Evolutionary conservation across 2,329 filamentous ascomycete genomes (phyloP).

Genomic region (Colletotrichum scovillei): DNA sequence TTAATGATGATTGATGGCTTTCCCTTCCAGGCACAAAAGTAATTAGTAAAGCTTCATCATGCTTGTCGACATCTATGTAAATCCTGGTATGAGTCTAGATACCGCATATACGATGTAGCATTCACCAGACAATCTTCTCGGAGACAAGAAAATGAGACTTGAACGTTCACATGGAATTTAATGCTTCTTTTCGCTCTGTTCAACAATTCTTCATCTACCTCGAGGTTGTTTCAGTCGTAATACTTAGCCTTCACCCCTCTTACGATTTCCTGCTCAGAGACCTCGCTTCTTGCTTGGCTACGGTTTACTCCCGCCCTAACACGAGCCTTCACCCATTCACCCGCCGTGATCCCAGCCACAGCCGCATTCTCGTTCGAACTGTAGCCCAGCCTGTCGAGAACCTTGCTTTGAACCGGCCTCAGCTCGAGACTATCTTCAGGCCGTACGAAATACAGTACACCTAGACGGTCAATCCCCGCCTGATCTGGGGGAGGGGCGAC

Average conservation of each 20-base stretch:
- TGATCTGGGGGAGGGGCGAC: conserved; percentile 56
- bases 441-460: conserved; percentile 56
- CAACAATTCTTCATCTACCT: no score
- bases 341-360: conserved; percentile 47
- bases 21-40: neutral
- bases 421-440: conserved; percentile 49
- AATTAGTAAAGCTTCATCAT: neutral
- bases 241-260: conserved; percentile 47
- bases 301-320: conserved; percentile 38
- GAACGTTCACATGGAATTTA: no score
- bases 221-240: conserved; percentile 48
- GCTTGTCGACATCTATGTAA: no score
- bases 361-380: conserved; percentile 37
- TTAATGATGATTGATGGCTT: conserved; percentile 48
- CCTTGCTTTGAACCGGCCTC: conserved; percentile 43
- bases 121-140: no score
- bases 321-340: conserved; percentile 49
- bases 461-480: conserved; percentile 56
- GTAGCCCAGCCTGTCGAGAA: conserved; percentile 48
- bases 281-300: conserved; percentile 41
- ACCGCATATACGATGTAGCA: no score
- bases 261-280: conserved; percentile 44
- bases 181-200: no score
- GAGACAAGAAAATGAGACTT: no score
- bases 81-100: no score